These are phyloP conservation scores for Trichoderma gracile DNA, from an alignment of 2,329 filamentous ascomycete species.

Conservation along the genomic window DNA sequence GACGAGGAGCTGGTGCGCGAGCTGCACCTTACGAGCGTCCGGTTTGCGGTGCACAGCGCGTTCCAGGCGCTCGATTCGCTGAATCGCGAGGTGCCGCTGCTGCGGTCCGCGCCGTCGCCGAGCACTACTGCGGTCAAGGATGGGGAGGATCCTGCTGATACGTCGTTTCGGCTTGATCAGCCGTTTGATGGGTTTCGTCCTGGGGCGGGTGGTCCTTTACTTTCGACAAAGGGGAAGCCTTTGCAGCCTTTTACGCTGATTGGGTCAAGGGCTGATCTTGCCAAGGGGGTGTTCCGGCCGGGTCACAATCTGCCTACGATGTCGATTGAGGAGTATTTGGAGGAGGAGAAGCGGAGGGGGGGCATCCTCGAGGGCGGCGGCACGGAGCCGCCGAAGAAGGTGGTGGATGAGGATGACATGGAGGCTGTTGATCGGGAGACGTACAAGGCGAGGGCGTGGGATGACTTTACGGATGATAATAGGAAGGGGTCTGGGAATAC, in stretches of 20 bases:
- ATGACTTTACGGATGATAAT: conserved; percentile 90
- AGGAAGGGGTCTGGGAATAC: conserved; percentile 82
- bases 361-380: conserved; percentile 92
- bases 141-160: conserved; percentile 41
- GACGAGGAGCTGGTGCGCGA: conserved; percentile 85
- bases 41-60: conserved; percentile 72
- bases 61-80: conserved; percentile 88
- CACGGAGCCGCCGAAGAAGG: conserved; percentile 68
- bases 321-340: conserved; percentile 96
- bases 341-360: conserved; percentile 81
- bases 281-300: conserved; percentile 79
- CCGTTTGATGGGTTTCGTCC: conserved; percentile 55
- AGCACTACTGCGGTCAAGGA: conserved; percentile 43
- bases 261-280: conserved; percentile 71
- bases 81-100: conserved; percentile 78
- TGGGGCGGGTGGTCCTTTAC: conserved; percentile 65
- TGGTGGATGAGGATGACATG: conserved; percentile 85
- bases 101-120: conserved; percentile 69
- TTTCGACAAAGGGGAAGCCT: conserved; percentile 79
- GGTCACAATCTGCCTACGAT: conserved; percentile 96
- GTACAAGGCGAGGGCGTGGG: conserved; percentile 92
- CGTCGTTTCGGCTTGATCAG: conserved; percentile 71
- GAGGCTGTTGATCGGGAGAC: conserved; percentile 88
- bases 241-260: conserved; percentile 88
- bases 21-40: conserved; percentile 73